Evolutionary conservation across 495 filamentous ascomycete genomes (phyloP), one percentile per base, ranked within the genome.

Genomic region (Hypoxylon fuscum): DNA sequence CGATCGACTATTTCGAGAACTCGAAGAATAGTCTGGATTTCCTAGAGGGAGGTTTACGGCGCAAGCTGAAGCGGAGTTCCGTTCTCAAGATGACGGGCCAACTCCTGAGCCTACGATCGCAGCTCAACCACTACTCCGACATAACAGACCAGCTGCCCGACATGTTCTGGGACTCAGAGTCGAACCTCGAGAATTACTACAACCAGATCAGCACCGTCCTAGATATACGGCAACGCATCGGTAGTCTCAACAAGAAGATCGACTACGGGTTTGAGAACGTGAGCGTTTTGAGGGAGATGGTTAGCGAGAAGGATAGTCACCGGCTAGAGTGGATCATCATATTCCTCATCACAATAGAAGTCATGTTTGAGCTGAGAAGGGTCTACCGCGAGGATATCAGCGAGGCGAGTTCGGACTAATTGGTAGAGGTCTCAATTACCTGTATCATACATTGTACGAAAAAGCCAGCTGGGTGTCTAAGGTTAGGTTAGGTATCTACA

Each of bases 301-400:
- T 96, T 58, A 97, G 93, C 72, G 94, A 98, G 78, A 89, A 87
- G 60, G 91, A 97, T 73, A 87, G 90, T 8, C 85, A 93, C 11
- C 78, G 90, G 35, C 76, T 98, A n/a, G 95, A 98, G 76, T 96
- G 92, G 93, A 93, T 96, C 70, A 97, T 98, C 66, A 98, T 98
- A 68, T 83, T 89, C 5, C 81, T 98, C 54, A 98, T 98, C 74
- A 85, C 90, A 0, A 88, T 98, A 34, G 95, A 98, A 75, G 93
- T 97, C 15, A 66, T 88, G 9, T 92, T 85, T 66, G 82, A 79
- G 66, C 67, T 85, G 55, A 69, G 82, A 47, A 74, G 77, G 46
- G 67, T 82, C 18, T 83, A 78, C 59, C 78, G 78, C 55, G 81
- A 84, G 66, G 25, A 47, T 1, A 21, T 56, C 12, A 56, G 41